These are phyloP conservation scores for Psilocybe cyanescens DNA, from an alignment of 768 basidiomycete species.

Conservation along the genomic window DNA sequence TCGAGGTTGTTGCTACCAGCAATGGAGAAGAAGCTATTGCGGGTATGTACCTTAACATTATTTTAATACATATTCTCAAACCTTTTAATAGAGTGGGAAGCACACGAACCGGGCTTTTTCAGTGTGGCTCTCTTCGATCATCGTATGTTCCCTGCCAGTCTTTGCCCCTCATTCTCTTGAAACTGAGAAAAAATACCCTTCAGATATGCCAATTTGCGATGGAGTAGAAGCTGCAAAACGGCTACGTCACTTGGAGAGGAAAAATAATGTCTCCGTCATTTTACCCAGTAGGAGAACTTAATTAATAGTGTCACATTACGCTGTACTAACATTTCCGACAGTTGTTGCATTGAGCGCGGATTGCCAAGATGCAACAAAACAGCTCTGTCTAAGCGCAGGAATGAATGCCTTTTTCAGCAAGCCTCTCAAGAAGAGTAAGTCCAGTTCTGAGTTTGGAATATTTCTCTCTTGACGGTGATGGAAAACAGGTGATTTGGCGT, in stretches of 20 bases:
- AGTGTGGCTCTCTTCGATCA: constrained; percentile 76
- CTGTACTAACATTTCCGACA: constrained; percentile 25
- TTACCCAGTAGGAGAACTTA: constrained; percentile 54
- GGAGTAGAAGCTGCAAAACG: constrained; percentile 77
- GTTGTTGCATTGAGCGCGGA: constrained; percentile 78
- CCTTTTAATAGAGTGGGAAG: constrained; percentile 60
- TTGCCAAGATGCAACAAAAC: constrained; percentile 77
- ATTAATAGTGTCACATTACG: background rate
- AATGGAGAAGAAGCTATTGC: constrained; percentile 72
- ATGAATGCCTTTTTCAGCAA: constrained; percentile 82
- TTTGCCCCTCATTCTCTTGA: background rate
- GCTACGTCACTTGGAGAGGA: constrained; percentile 59
- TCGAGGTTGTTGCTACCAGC: constrained; percentile 63
- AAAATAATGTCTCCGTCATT: constrained; percentile 49
- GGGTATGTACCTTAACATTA: constrained; percentile 34
- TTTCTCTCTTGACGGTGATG: background rate
- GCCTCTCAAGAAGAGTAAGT: constrained; percentile 62
- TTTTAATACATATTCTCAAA: background rate
- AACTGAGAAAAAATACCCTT: constrained; percentile 1
- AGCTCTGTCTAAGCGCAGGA: constrained; percentile 75
- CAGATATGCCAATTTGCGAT: constrained; percentile 82
- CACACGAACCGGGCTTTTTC: constrained; percentile 69
- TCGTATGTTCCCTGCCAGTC: constrained; percentile 44
- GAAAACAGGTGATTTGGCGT: constrained; percentile 52
- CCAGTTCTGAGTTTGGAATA: background rate